Conservation (phyloP, 1,139 yeast species). For the Suhomyces wounanorum region DNA sequence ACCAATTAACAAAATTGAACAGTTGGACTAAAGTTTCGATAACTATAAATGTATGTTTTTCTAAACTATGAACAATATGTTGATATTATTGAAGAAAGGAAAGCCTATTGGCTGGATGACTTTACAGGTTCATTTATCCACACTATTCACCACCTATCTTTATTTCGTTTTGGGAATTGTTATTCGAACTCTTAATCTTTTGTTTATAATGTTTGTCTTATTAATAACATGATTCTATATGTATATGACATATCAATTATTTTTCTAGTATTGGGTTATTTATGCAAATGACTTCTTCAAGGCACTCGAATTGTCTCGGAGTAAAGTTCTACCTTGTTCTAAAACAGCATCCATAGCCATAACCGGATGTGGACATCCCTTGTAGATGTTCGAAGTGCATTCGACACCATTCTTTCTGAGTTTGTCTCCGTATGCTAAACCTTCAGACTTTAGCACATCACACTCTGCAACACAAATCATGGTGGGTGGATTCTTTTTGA, state of each 20-base stretch:
- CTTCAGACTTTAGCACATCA: constrained; percentile 50
- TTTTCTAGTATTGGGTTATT: not conserved
- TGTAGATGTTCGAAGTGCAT: constrained; percentile 35
- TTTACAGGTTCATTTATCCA: not conserved
- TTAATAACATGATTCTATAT: not conserved
- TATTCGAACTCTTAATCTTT: not conserved
- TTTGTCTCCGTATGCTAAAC: constrained; percentile 44
- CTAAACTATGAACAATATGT: not conserved
- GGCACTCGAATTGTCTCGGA: constrained; percentile 34
- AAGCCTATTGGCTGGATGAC: not conserved
- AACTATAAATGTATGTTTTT: not conserved
- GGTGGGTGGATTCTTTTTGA: constrained; percentile 43
- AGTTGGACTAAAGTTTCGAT: constrained; percentile 11
- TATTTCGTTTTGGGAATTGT: constrained; percentile 3
- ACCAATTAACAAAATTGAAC: constrained; percentile 17
- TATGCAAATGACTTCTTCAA: constrained; percentile 24
- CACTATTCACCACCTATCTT: not conserved
- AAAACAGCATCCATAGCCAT: constrained; percentile 51
- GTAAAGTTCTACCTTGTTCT: constrained; percentile 40
- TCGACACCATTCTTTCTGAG: constrained; percentile 40
- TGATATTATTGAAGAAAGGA: not conserved
- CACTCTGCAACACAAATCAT: constrained; percentile 47
- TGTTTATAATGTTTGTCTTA: not conserved
- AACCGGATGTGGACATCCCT: constrained; percentile 51
- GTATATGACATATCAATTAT: not conserved